Evolutionary conservation across 495 filamentous ascomycete species (phyloP).

Genomic region (Annulohypoxylon stygium): DNA sequence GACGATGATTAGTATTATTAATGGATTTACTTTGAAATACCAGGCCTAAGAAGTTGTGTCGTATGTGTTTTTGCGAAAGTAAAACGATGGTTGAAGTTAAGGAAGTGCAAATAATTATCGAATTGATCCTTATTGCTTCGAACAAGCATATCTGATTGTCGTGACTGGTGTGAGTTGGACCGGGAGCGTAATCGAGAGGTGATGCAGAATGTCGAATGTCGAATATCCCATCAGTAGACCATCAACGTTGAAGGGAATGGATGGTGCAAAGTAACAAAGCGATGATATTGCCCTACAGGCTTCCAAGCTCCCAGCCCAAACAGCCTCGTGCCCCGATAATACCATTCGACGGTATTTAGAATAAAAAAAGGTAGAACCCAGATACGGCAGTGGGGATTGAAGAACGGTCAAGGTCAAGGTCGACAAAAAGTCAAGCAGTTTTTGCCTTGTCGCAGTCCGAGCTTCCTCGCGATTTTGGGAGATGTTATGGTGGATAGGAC

Average conservation of each 20-base stretch:
- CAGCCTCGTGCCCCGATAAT: conserved; percentile 32
- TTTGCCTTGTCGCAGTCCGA: conserved; percentile 43
- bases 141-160: conserved; percentile 42
- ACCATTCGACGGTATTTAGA: conserved; percentile 40
- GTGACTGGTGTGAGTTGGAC: conserved; percentile 11
- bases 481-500: conserved; percentile 54
- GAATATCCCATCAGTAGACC: conserved; percentile 30
- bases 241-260: conserved; percentile 1
- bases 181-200: conserved; percentile 18
- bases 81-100: conserved; percentile 17
- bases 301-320: conserved; percentile 43
- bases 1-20: conserved; percentile 30
- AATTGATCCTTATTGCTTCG: conserved; percentile 24
- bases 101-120: conserved; percentile 34
- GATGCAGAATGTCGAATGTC: conserved; percentile 21
- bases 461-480: conserved; percentile 51
- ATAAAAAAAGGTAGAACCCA: neutral
- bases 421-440: conserved; percentile 15
- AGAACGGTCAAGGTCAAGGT: conserved; percentile 23
- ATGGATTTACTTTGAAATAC: conserved; percentile 15
- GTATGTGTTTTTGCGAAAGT: neutral
- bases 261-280: conserved; percentile 28
- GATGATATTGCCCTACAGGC: conserved; percentile 31
- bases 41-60: conserved; percentile 7
- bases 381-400: conserved; percentile 41